phyloP scores from a whole-genome alignment of 1,284 basidiomycete genomes.

The Sporisorium scitamineum region DNA sequence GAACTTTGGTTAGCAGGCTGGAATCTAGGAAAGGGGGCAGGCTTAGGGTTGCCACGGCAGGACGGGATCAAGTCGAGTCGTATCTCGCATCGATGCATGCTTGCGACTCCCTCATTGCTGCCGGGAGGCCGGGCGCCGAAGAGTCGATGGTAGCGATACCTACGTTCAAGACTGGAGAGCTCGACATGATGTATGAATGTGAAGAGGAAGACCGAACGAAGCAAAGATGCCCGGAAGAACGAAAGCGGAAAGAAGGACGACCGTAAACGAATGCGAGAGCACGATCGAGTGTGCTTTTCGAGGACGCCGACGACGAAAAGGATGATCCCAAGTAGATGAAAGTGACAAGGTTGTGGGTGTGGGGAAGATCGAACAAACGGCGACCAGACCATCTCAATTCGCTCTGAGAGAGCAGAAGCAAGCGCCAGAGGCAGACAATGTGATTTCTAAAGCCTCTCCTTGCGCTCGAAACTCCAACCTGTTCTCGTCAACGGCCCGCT shows the following conservation, averaged over 20 bases:
- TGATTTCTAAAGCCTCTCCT: slow-evolving; percentile 22
- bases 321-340: not conserved
- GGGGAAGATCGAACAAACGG: slow-evolving; percentile 12
- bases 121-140: not conserved
- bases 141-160: slow-evolving; percentile 18
- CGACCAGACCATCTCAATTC: slow-evolving; percentile 7
- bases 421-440: too few relatives aligned
- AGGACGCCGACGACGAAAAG: not conserved
- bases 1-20: not conserved
- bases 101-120: not conserved
- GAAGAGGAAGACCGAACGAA: slow-evolving; percentile 16
- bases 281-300: slow-evolving; percentile 14
- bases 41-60: not conserved
- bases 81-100: not conserved
- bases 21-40: not conserved
- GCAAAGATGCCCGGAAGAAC: slow-evolving; percentile 2
- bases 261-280: slow-evolving; percentile 15
- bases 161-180: slow-evolving; percentile 66
- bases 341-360: slow-evolving; percentile 6
- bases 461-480: not conserved
- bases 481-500: slow-evolving; percentile 10
- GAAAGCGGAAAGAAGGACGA: slow-evolving; percentile 2
- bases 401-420: too few relatives aligned
- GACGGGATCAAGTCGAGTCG: not conserved
- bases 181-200: slow-evolving; percentile 52